phyloP scores from a whole-genome alignment of 176 grass and related monocot genomes.

The Musa schizocarpa region DNA sequence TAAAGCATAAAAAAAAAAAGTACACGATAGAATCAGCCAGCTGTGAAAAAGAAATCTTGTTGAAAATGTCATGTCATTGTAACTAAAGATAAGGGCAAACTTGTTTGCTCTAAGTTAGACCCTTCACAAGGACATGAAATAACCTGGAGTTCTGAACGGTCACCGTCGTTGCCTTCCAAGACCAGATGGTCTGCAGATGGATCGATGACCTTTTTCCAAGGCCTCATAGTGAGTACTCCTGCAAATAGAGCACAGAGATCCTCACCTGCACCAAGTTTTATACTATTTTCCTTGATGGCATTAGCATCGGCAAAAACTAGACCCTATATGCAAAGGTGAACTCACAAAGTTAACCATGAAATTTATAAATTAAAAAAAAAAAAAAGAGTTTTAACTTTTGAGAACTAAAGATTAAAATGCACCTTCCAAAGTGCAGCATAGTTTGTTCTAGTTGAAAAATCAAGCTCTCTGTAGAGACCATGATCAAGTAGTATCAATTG shows the following conservation, averaged over 20 bases:
- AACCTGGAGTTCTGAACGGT: conserved; percentile 83
- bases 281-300: conserved; percentile 65
- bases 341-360: neutral
- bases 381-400: neutral
- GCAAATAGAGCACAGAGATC: conserved; percentile 74
- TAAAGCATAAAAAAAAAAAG: conserved; percentile 5
- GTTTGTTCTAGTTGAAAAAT: conserved; percentile 65
- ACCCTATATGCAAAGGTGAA: conserved; percentile 32
- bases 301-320: conserved; percentile 68
- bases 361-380: neutral
- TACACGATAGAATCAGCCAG: neutral
- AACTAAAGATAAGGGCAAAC: too few species aligned
- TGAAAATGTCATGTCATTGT: too few species aligned
- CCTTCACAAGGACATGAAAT: neutral
- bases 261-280: conserved; percentile 87
- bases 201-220: conserved; percentile 87
- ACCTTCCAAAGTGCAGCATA: conserved; percentile 99
- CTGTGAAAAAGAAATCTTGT: neutral
- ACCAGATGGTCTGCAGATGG: conserved; percentile 72
- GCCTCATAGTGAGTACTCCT: conserved; percentile 85
- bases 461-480: conserved; percentile 93
- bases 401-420: neutral
- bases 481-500: conserved; percentile 93
- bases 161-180: conserved; percentile 32
- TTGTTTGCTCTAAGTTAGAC: neutral